A percentile compares a stretch with the other conserved stretches of the same genome.
Evolutionary conservation across 805 yeast genomes (phyloP).

Genomic region (Maudiozyma bulderi): DNA sequence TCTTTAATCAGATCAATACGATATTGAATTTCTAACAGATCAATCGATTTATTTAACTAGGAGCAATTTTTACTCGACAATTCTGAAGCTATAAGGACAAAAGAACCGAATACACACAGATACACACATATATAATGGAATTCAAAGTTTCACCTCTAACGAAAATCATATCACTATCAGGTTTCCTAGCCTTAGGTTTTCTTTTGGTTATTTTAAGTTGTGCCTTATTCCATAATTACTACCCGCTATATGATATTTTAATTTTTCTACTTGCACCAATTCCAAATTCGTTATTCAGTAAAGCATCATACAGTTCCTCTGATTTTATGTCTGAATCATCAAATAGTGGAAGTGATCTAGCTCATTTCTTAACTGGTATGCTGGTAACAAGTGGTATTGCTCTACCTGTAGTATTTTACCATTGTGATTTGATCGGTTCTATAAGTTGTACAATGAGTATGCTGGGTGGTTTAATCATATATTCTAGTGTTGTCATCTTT

Average conservation of each 20-base stretch:
- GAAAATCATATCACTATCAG: slow-evolving; percentile 28
- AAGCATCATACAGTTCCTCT: slow-evolving; percentile 35
- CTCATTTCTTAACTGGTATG: slow-evolving; percentile 70
- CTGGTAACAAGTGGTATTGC: slow-evolving; percentile 66
- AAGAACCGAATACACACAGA: not conserved
- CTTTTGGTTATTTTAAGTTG: slow-evolving; percentile 80
- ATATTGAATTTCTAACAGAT: too few species aligned
- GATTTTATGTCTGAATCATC: slow-evolving; percentile 58
- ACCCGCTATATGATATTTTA: slow-evolving; percentile 67
- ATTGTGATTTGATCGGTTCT: slow-evolving; percentile 58
- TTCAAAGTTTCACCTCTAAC: slow-evolving; percentile 29
- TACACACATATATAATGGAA: slow-evolving; percentile 10
- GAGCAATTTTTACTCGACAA: too few species aligned
- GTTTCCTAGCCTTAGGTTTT: slow-evolving; percentile 77
- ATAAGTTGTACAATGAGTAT: slow-evolving; percentile 71
- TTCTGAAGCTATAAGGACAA: not conserved
- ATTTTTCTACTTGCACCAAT: slow-evolving; percentile 62
- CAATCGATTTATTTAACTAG: too few species aligned
- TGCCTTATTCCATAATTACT: slow-evolving; percentile 83
- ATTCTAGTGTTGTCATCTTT: slow-evolving; percentile 74
- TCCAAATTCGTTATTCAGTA: slow-evolving; percentile 53
- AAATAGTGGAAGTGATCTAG: slow-evolving; percentile 54
- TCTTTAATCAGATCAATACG: too few species aligned
- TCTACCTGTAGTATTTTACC: slow-evolving; percentile 68
- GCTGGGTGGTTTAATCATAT: slow-evolving; percentile 75